A percentile compares a stretch with the other conserved stretches of the same genome.
Evolutionary conservation across 2,329 filamentous ascomycete species (phyloP).

Genomic region (Aspergillus pseudoviridinutans): DNA sequence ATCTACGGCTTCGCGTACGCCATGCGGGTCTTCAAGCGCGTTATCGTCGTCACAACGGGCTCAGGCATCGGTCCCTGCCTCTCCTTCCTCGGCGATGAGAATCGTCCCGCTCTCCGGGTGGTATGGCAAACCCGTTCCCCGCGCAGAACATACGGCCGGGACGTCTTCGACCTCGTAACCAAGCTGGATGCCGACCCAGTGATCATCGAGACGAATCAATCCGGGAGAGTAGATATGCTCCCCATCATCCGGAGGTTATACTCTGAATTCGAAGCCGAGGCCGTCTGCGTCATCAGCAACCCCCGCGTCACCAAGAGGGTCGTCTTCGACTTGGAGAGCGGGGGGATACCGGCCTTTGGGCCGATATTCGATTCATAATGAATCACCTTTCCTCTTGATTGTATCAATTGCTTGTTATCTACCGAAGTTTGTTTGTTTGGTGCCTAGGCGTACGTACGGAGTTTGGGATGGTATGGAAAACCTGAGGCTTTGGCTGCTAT

Average conservation of each 20-base stretch:
- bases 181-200: conserved; percentile 58
- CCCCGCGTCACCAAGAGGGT: conserved; percentile 63
- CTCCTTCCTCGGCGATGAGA: conserved; percentile 53
- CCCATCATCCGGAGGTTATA: conserved; percentile 52
- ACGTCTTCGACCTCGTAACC: conserved; percentile 54
- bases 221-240: conserved; percentile 60
- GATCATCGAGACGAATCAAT: conserved; percentile 61
- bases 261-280: conserved; percentile 53
- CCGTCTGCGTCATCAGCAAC: conserved; percentile 71
- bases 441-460: neutral
- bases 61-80: conserved; percentile 69
- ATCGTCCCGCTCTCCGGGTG: conserved; percentile 49
- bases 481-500: neutral
- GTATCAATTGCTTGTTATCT: conserved; percentile 1
- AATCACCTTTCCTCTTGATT: neutral
- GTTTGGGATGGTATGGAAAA: neutral
- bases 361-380: conserved; percentile 67
- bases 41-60: conserved; percentile 67
- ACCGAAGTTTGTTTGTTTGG: conserved; percentile 1
- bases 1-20: conserved; percentile 65
- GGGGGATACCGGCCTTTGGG: conserved; percentile 65
- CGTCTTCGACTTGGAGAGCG: conserved; percentile 64
- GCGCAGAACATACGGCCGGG: conserved; percentile 57
- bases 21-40: conserved; percentile 60
- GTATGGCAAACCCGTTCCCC: conserved; percentile 67